Evolutionary conservation across 2,329 filamentous ascomycete genomes (phyloP), one percentile per base, ranked within the genome.

Genomic region (Pseudocercospora fuligena): DNA sequence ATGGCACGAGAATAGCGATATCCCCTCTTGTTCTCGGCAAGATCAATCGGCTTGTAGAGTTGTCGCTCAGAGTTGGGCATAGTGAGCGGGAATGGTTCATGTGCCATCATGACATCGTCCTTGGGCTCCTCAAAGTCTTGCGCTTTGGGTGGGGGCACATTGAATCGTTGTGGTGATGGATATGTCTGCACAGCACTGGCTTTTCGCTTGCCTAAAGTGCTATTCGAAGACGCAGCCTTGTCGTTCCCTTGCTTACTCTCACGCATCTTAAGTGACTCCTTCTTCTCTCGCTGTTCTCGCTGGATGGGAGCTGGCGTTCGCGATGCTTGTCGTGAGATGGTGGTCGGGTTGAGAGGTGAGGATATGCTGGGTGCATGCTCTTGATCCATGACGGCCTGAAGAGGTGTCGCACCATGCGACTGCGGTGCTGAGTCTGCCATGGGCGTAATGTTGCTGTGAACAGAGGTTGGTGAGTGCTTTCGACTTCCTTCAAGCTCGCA

Each of bases 1-100:
- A 97, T 94, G 77, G 92, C 96, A 73, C 94, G 92, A 33, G 90
- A 91, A 78, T 98, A 98, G 66, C 93, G 91, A 78, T 94, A 98
- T 63, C 90, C 87, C 72, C 86, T 87, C 73, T 88, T 88, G 75
- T 90, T 90, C 75, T 87, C 88, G 7, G 89, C 86, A 69, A 84
- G 81, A 66, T 86, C 84, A 27, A 82, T 76, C 0, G 82, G 81
- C 69, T 82, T 84, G 75, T 79, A 81, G 61, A 84, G 75, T 71
- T 85, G 80, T 0, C 76, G 75, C 40, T 76, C 69, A 25, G 78
- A 80, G 54, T 82, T 78, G 16, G 80, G 81, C 47, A 80, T 80
- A 61, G 75, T 73, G 33, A 84, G 75, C 0, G 82, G 80, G 14
- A 73, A 69, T 0, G 83, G 83, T 69, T 85, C 83, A 72, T 82